These are phyloP conservation scores for Medicago lupulina DNA, from an alignment of 306 rosid species.

Conservation along the genomic window DNA sequence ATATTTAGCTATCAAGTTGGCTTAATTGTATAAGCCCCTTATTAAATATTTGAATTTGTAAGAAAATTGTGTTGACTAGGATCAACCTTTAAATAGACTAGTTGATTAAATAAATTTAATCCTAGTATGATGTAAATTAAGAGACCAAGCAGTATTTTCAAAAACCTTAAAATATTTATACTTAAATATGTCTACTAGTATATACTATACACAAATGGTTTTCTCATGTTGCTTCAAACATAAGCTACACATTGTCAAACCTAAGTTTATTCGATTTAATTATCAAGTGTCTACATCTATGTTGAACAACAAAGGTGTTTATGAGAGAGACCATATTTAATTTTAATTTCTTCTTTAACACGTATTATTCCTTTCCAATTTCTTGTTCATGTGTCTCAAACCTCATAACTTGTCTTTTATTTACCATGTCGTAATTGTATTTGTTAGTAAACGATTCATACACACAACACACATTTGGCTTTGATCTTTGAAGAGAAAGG, in stretches of 20 bases:
- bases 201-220: background rate
- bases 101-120: too few relatives aligned
- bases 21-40: too few relatives aligned
- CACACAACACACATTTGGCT: conserved; percentile 45
- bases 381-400: conserved; percentile 36
- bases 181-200: background rate
- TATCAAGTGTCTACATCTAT: conserved; percentile 50
- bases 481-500: conserved; percentile 40
- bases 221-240: conserved; percentile 43
- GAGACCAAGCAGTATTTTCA: too few relatives aligned
- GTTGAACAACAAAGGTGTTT: conserved; percentile 42
- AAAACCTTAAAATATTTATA: background rate
- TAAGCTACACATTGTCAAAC: conserved; percentile 54
- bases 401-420: conserved; percentile 36
- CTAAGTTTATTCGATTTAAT: conserved; percentile 50
- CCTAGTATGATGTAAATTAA: too few relatives aligned
- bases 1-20: too few relatives aligned
- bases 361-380: conserved; percentile 37
- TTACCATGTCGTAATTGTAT: conserved; percentile 25
- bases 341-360: conserved; percentile 29
- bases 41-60: too few relatives aligned
- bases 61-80: too few relatives aligned
- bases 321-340: conserved; percentile 34
- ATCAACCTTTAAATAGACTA: too few relatives aligned
- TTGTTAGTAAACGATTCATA: conserved; percentile 53